Percentiles rank a stretch among this genome's conserved stretches.
These are phyloP conservation scores for Agrostemma githago DNA, from an alignment of 148 eudicot species.

Conservation along the genomic window DNA sequence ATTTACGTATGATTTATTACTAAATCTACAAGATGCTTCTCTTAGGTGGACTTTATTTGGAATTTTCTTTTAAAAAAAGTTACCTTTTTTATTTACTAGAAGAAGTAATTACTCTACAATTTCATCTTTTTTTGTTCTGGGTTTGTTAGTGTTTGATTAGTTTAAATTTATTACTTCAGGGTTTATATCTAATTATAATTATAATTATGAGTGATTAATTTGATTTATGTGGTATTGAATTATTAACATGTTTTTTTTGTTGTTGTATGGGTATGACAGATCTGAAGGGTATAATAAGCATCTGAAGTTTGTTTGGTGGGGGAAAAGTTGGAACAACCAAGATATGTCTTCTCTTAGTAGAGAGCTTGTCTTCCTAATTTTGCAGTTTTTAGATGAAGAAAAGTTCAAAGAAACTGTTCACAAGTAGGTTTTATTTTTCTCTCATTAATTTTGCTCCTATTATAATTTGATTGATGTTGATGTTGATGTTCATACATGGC, in stretches of 20 bases:
- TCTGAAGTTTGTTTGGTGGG: conserved; percentile 18
- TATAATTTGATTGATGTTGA: too few relatives aligned
- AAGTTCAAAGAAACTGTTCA: conserved; percentile 91
- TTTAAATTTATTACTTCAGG: too few relatives aligned
- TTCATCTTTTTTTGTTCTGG: conserved; percentile 4
- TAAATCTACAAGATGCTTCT: neutral
- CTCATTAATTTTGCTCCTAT: neutral
- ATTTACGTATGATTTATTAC: too few relatives aligned
- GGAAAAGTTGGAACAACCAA: conserved; percentile 21
- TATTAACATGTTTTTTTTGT: neutral
- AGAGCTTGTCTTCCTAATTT: conserved; percentile 79
- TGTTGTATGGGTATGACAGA: conserved; percentile 31
- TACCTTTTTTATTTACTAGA: neutral
- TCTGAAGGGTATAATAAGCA: conserved; percentile 32
- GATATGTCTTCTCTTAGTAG: conserved; percentile 83
- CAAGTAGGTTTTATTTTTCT: conserved; percentile 42
- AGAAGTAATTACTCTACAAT: too few relatives aligned
- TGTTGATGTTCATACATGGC: too few relatives aligned
- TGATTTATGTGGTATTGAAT: conserved; percentile 2
- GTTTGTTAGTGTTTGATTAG: neutral
- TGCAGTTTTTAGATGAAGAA: conserved; percentile 88
- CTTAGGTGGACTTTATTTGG: neutral
- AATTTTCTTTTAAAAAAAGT: conserved; percentile 4
- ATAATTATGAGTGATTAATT: neutral
- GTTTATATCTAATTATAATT: neutral